A percentile compares a stretch with the other conserved stretches of the same genome.
These are phyloP conservation scores for Agrocybe pediades DNA, from an alignment of 768 basidiomycete genomes.

Conservation along the genomic window DNA sequence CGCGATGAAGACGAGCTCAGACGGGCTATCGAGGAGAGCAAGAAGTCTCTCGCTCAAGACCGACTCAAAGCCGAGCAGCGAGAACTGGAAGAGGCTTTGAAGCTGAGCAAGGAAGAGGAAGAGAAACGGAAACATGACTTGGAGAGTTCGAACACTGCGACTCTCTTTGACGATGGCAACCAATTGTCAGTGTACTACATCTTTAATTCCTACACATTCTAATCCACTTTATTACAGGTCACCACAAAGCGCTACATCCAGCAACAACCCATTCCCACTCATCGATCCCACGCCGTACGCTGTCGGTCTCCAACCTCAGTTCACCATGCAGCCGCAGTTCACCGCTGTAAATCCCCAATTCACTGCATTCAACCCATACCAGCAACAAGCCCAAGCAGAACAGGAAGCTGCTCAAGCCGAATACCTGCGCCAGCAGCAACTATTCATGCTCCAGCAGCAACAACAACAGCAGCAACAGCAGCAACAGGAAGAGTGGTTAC, in stretches of 20 bases:
- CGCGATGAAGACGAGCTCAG: conserved; percentile 83
- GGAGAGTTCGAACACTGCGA: conserved; percentile 69
- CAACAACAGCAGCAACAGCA: conserved; percentile 58
- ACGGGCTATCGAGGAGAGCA: conserved; percentile 89
- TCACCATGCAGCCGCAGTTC: conserved; percentile 73
- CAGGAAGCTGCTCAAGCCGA: conserved; percentile 88
- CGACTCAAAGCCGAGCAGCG: conserved; percentile 74
- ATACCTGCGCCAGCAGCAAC: conserved; percentile 73
- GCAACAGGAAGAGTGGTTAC: conserved; percentile 50
- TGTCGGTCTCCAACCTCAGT: conserved; percentile 56
- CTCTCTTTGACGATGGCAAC: conserved; percentile 86
- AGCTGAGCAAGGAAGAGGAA: conserved; percentile 91
- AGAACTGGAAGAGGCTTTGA: conserved; percentile 83
- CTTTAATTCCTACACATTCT: conserved; percentile 5
- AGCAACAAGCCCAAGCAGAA: conserved; percentile 80
- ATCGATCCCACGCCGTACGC: conserved; percentile 62
- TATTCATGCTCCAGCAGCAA: conserved; percentile 57
- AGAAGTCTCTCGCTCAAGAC: conserved; percentile 70
- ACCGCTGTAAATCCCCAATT: conserved; percentile 81
- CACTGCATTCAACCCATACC: conserved; percentile 92
- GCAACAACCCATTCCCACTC: conserved; percentile 63
- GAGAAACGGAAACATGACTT: conserved; percentile 67
- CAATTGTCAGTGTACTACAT: conserved; percentile 59
- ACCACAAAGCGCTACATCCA: conserved; percentile 29
- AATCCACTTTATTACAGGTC: conserved; percentile 23